Base-by-base conservation (phyloP, 331 rosid species). In the Erythrophleum ivorense region DNA sequence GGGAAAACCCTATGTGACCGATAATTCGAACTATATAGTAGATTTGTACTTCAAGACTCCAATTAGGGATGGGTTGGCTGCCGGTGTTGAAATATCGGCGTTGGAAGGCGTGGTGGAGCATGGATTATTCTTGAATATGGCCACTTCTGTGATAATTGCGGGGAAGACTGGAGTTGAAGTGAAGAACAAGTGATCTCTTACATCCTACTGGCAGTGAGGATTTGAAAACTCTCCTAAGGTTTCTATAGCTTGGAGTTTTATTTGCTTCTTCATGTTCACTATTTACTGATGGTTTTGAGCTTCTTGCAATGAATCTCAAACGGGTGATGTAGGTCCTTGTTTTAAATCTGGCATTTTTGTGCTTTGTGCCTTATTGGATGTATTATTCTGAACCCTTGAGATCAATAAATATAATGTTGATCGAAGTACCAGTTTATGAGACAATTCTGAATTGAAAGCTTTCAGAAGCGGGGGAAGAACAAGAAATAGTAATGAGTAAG, bases 71-170 rank as follows among this genome's bases (percentile, higher is more conserved):
- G 87, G 87, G 0, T 16, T 76, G 31, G 96, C 90, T 0, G 97
- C 97, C 0, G 97, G 97, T 7, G 80, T 83, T 69, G 97, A 91
- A 85, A 93, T 93, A 36, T 91, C 92, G 1, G 79, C 86, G 2
- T 78, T 93, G 0, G 94, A 93, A 77, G 97, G 97, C 0, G 97
- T 93, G 0, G 97, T 93, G 43, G 97, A 93, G 70, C 97, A 93
- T 78, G 97, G 97, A 1, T 75, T 93, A 82, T 93, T 93, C 86
- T 81, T 93, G 86, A 86, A 91, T 55, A 90, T 93, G 97, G 97
- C 94, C 2, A 91, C 97, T 8, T 84, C 97, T 0, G 97, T 91
- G n/a, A 90, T 93, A 49, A 90, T 91, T 24, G 94, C 97, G 0
- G 93, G 82, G 3, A 93, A 85, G 62, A 46, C 41, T 24, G 94